These are phyloP conservation scores for Endocalyx cinctus DNA, from an alignment of 2,329 filamentous ascomycete species.

Conservation along the genomic window DNA sequence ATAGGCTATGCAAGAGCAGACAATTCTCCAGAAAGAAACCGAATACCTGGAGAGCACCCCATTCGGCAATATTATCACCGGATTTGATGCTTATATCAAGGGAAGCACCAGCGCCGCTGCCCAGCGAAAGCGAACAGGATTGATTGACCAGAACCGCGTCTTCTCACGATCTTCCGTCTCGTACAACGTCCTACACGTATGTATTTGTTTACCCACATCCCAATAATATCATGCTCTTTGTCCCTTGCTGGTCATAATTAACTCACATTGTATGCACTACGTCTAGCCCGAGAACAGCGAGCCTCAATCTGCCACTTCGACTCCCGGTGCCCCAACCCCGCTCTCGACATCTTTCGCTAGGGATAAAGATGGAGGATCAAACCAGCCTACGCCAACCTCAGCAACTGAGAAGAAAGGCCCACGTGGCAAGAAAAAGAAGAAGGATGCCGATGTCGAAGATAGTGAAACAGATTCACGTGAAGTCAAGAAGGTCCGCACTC, in stretches of 20 bases:
- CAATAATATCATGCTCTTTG: no score
- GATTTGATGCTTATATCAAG: constrained; percentile 98
- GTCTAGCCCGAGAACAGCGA: constrained; percentile 40
- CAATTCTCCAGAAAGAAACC: constrained; percentile 77
- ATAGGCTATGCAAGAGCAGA: constrained; percentile 65
- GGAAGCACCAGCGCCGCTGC: constrained; percentile 62
- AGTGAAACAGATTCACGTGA: constrained; percentile 55
- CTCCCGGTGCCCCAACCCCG: constrained; percentile 49
- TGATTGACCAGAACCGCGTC: constrained; percentile 67
- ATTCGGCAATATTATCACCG: constrained; percentile 90
- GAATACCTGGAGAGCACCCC: constrained; percentile 88
- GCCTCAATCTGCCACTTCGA: constrained; percentile 38
- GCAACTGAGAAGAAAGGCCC: constrained; percentile 38
- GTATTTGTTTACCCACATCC: constrained; percentile 1
- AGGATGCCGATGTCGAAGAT: constrained; percentile 41
- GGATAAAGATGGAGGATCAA: constrained; percentile 36
- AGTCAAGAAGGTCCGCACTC: constrained; percentile 52
- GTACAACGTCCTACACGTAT: constrained; percentile 44
- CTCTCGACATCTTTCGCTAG: constrained; percentile 48
- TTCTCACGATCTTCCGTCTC: constrained; percentile 65
- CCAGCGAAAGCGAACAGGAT: constrained; percentile 58
- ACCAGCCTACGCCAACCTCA: constrained; percentile 53
- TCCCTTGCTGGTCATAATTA: no score
- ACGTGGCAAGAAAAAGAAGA: constrained; percentile 49
- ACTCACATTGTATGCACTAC: no score